phyloP scores from a whole-genome alignment of 139 green algal genomes.

The Mychonastes homosphaera region DNA sequence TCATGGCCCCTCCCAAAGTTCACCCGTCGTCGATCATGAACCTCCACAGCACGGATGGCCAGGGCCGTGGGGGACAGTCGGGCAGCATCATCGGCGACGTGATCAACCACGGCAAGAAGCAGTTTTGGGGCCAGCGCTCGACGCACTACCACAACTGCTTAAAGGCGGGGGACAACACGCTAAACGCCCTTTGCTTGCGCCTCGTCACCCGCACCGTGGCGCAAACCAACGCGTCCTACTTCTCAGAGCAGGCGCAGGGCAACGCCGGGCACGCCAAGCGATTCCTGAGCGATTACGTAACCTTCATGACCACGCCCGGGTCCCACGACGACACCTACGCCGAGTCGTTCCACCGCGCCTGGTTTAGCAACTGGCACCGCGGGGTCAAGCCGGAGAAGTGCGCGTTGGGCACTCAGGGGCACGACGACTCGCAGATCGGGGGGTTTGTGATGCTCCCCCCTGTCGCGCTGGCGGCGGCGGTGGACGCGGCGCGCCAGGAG shows the following conservation, averaged over 20 bases:
- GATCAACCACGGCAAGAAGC: constrained; percentile 38
- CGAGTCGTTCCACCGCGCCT: constrained; percentile 34
- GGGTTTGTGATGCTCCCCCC: constrained; percentile 57
- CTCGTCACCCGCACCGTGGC: constrained; percentile 35
- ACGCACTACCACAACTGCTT: constrained; percentile 50
- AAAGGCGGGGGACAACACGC: constrained; percentile 47
- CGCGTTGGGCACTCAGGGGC: constrained; percentile 38
- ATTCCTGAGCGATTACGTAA: constrained; percentile 40
- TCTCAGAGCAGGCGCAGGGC: constrained; percentile 15
- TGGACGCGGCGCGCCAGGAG: background rate
- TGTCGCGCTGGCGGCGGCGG: constrained; percentile 28
- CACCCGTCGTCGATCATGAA: constrained; percentile 52
- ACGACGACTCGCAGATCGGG: constrained; percentile 52
- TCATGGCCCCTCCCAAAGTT: background rate
- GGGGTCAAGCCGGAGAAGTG: constrained; percentile 40
- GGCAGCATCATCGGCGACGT: constrained; percentile 39
- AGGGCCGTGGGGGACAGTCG: constrained; percentile 41
- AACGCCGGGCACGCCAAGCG: background rate
- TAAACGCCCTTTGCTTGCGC: constrained; percentile 45
- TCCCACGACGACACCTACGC: constrained; percentile 57
- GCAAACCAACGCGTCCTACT: constrained; percentile 2
- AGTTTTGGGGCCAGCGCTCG: constrained; percentile 42
- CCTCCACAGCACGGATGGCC: constrained; percentile 45
- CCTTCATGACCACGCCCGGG: constrained; percentile 56
- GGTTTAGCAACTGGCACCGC: constrained; percentile 43